Evolutionary conservation across 108 stramenopile species (phyloP).

Genomic region (Cyclostephanos tholiformis): DNA sequence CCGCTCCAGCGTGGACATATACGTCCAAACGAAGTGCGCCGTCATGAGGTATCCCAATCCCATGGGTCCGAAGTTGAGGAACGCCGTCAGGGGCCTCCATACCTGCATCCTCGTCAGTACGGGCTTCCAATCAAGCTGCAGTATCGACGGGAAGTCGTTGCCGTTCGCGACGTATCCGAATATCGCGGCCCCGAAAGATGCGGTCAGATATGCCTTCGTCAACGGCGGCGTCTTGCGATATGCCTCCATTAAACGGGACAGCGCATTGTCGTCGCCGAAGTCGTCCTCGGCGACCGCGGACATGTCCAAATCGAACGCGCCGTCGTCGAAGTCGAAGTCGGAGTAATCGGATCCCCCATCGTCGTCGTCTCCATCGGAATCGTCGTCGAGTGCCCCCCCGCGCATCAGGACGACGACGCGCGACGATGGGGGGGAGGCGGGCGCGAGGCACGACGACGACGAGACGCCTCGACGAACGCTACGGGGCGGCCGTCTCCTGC

Average conservation of each 20-base stretch:
- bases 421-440: not conserved
- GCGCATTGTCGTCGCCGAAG: slow-evolving; percentile 71
- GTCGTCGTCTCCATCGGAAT: slow-evolving; percentile 50
- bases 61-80: slow-evolving; percentile 89
- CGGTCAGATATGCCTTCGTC: slow-evolving; percentile 84
- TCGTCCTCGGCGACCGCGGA: slow-evolving; percentile 67
- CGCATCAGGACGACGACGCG: slow-evolving; percentile 19
- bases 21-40: slow-evolving; percentile 93
- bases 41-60: slow-evolving; percentile 86
- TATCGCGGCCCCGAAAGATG: slow-evolving; percentile 68
- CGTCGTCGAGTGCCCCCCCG: slow-evolving; percentile 59
- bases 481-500: not conserved
- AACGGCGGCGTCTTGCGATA: slow-evolving; percentile 88
- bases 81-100: slow-evolving; percentile 90
- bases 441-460: not conserved
- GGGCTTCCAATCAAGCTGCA: slow-evolving; percentile 80
- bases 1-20: slow-evolving; percentile 95
- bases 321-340: slow-evolving; percentile 65
- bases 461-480: not conserved
- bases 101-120: slow-evolving; percentile 69
- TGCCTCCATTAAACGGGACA: slow-evolving; percentile 60
- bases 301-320: slow-evolving; percentile 50
- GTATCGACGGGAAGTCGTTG: slow-evolving; percentile 82
- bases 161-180: slow-evolving; percentile 68
- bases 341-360: slow-evolving; percentile 60